Base-by-base conservation (phyloP, 176 grass and related monocot genomes). In the Chrysopogon serrulatus region DNA sequence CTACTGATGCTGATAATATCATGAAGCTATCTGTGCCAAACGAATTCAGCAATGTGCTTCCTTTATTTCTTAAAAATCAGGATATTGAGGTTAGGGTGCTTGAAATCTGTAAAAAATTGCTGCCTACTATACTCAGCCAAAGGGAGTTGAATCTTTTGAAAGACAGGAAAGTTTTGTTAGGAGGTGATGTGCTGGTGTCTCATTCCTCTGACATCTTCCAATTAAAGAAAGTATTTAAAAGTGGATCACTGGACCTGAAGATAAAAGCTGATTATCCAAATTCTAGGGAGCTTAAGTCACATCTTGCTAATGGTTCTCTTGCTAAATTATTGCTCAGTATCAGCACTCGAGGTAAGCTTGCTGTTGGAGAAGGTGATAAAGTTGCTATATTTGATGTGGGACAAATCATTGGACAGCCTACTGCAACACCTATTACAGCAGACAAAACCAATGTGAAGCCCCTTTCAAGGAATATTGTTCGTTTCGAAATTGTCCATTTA, bases 391-490 rank as follows among this genome's bases (percentile, higher is more conserved):
- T 95, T 86, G 96, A 98, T 41, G 90, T 93, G 76, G 96, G 91
- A 71, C 96, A 98, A 90, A 86, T 98, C 48, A 98, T 98, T 91
- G 96, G 93, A 70, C 96, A 95, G 71, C 93, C 93, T 79, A 92
- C 89, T 73, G 80, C 87, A 75, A 68, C 87, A 53, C 87, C 80
- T 86, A 86, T 98, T 75, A 98, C 91, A 73, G 96, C 89, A 65
- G 96, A 98, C 82, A 98, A 98, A 90, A 98, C 93, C 73, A 98
- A 93, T 80, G 83, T 95, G 64, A 98, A 98, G 86, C 93, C 96
- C 70, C 91, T 98, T 9, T 95, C 91, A 5, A 98, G 84, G 71
- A 98, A 98, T 69, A 95, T 98, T 71, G 91, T 95, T 39, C 89
- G 96, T 33, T 95, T 98, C 87, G 96, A 98, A 93, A 98, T 98